Conservation (phyloP, 2,329 filamentous ascomycete species). For the Calonectria leucothoes region DNA sequence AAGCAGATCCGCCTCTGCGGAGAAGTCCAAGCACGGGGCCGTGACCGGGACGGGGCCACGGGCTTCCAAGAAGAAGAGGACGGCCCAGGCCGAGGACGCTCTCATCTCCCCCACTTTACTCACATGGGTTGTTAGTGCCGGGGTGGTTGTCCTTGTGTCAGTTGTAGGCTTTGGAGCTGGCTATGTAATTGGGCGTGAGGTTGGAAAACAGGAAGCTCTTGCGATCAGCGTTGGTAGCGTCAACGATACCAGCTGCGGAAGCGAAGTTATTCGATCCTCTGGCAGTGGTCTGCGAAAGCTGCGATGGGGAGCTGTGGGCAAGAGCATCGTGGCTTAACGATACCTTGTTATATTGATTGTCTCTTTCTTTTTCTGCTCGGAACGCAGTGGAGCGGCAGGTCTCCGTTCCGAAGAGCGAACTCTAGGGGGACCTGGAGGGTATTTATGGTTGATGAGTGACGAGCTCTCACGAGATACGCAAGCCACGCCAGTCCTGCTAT, state of each 20-base stretch:
- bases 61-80: constrained; percentile 71
- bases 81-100: constrained; percentile 51
- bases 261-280: constrained; percentile 64
- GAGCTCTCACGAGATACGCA: constrained; percentile 32
- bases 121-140: constrained; percentile 74
- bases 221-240: constrained; percentile 52
- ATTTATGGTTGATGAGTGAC: constrained; percentile 24
- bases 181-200: constrained; percentile 75
- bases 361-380: not conserved
- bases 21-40: constrained; percentile 63
- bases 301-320: constrained; percentile 65
- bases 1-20: constrained; percentile 45
- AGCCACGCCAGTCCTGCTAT: constrained; percentile 15
- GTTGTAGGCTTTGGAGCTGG: constrained; percentile 77
- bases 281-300: constrained; percentile 64
- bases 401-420: constrained; percentile 12
- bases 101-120: constrained; percentile 70
- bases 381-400: not conserved
- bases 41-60: constrained; percentile 55
- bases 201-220: constrained; percentile 70
- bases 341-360: constrained; percentile 10
- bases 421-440: constrained; percentile 4
- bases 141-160: constrained; percentile 75
- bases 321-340: constrained; percentile 60
- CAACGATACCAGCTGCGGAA: constrained; percentile 62